Base-by-base conservation (phyloP, 106 monocot species). In the Acorus calamus region DNA sequence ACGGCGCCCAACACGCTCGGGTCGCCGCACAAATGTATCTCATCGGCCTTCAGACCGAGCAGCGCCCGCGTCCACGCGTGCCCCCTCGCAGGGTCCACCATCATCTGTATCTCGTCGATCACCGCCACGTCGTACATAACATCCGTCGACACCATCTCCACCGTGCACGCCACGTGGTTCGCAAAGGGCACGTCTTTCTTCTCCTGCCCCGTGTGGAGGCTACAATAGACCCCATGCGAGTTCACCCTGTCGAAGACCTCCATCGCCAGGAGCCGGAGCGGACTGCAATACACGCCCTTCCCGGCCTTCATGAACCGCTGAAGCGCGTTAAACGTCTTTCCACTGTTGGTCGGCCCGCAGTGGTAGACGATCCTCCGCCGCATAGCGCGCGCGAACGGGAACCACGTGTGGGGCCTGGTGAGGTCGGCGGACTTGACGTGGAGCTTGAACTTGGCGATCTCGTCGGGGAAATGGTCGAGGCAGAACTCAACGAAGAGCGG, bases 221-320 rank as follows among this genome's bases (percentile, higher is more conserved):
- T 88, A 54, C 98, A 98, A 55, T 98, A 98, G 13, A 92, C 88
- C 8, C 98, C 98, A 4, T 65, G 59, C 46, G 92, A 56, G 49
- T 98, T 98, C 5, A 98, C 83, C 74, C 81, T 92, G 67, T 98
- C 98, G 61, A 98, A 98, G 2, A 98, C 88, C 74, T 98, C 98
- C 88, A 98, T 92, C 43, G 98, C 98, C 10, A 98, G 81, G 46
- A 98, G 84, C 10, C 98, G 66, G 5, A 98, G 76, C 0, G 98
- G 98, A 69, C 88, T 80, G 73, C 98, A 98, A 56, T 98, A 98
- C 4, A 98, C 81, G 1, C 81, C 98, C 3, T 71, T 78, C 55
- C 69, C 66, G 4, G 92, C 88, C 62, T 80, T 83, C 81, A 83
- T 81, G 83, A 88, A 92, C 28, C 83, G 70, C 64, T 79, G 75